Conservation (phyloP, 1,284 basidiomycete species). For the Leccinum subrobustum region DNA sequence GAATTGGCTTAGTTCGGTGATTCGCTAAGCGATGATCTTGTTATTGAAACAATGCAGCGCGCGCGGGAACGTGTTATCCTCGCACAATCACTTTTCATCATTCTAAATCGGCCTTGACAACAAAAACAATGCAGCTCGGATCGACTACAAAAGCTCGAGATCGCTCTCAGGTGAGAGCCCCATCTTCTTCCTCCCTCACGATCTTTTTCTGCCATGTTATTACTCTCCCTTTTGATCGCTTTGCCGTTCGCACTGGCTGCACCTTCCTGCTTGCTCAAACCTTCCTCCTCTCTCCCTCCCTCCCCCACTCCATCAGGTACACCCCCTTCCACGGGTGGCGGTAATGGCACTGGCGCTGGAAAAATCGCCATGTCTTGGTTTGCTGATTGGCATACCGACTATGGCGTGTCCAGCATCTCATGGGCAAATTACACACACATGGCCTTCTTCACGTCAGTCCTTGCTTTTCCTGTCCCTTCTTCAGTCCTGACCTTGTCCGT, state of each 20-base stretch:
- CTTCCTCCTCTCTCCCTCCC: constrained; percentile 6
- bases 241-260: constrained; percentile 31
- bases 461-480: neutral
- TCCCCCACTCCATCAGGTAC: neutral
- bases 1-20: constrained; percentile 60
- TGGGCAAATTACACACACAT: constrained; percentile 66
- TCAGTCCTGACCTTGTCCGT: neutral
- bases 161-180: neutral
- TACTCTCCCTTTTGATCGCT: constrained; percentile 22
- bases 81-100: neutral
- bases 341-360: constrained; percentile 4
- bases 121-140: constrained; percentile 10
- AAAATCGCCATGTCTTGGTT: constrained; percentile 57
- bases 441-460: constrained; percentile 61
- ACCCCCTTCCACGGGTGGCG: constrained; percentile 14
- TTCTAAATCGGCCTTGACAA: constrained; percentile 11
- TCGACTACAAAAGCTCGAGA: constrained; percentile 12
- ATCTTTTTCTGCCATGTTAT: constrained; percentile 25
- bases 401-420: constrained; percentile 48
- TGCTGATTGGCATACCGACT: constrained; percentile 55
- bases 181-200: constrained; percentile 7
- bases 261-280: constrained; percentile 24
- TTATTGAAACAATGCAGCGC: neutral
- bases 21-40: neutral
- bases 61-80: neutral